A percentile compares a stretch with the other conserved stretches of the same genome.
phyloP scores from a whole-genome alignment of 2,329 filamentous ascomycete genomes.

The Purpureocillium takamizusanense region DNA sequence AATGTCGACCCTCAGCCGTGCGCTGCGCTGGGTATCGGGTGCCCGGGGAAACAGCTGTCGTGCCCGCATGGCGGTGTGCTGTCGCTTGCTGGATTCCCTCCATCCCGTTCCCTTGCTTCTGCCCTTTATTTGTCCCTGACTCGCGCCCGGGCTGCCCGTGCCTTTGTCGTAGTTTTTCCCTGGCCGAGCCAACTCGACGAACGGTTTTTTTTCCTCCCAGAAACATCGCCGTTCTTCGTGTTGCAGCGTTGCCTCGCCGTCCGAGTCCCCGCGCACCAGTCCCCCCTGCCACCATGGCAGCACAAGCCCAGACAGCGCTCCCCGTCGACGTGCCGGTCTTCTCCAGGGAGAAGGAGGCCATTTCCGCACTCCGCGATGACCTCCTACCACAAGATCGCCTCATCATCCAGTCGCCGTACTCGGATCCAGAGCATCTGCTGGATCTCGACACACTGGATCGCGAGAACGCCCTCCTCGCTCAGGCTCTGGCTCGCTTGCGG shows the following conservation, averaged over 20 bases:
- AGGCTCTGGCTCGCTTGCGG: slow-evolving; percentile 57
- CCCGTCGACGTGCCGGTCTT: slow-evolving; percentile 14
- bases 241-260: neutral
- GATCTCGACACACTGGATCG: slow-evolving; percentile 58
- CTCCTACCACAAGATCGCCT: slow-evolving; percentile 14
- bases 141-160: too few species aligned
- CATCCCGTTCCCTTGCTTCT: too few species aligned
- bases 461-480: slow-evolving; percentile 61
- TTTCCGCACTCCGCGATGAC: slow-evolving; percentile 16
- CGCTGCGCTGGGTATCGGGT: neutral
- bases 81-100: too few species aligned
- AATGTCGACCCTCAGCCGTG: neutral
- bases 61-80: too few species aligned
- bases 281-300: slow-evolving; percentile 15
- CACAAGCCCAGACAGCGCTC: slow-evolving; percentile 13
- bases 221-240: neutral
- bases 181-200: neutral
- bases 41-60: too few species aligned
- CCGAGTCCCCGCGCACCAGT: neutral
- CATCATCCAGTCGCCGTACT: slow-evolving; percentile 69
- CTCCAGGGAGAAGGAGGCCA: slow-evolving; percentile 13
- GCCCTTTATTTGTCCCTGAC: too few species aligned
- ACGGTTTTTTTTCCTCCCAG: too few species aligned
- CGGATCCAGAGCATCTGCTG: slow-evolving; percentile 59
- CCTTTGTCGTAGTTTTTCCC: neutral